Evolutionary conservation across 1,284 basidiomycete species (phyloP), one percentile per base, ranked within the genome.

Genomic region (Puccinia polysora): DNA sequence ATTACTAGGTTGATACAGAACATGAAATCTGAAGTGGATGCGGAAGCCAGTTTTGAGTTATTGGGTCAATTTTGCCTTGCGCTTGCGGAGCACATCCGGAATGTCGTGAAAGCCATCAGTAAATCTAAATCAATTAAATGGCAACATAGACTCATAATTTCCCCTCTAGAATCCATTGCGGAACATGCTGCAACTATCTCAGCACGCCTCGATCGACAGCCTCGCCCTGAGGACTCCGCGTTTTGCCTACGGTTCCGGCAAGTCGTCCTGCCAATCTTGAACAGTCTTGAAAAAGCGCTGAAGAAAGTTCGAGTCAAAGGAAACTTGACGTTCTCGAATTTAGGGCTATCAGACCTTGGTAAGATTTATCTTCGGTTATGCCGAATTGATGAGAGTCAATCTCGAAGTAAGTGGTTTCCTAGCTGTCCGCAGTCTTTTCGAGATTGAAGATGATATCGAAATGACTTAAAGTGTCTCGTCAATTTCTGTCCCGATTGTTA

Each of bases 111-210:
- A 38, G 15, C 38, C 12, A 60, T 40, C 18, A 43, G 28, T 14
- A 60, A 60, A 23, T 23, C 20, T 10, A 60, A 34, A 43, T 60
- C 58, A 23, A 60, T 60, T 25, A 10, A 7, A 4, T 10, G 25
- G 38, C 34, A 60, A 60, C 18, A 60, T 38, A 60, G 38, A 28
- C 38, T 60, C 18, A 43, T 60, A n/a, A 38, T 60, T 38, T 60
- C 58, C 7, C 34, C 58, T 7, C 43, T 60, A 43, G 36, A 60
- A 60, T 15, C 20, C 23, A 38, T 60, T 2, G 23, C 23, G 2
- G 36, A 60, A 12, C 38, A 34, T 36, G 53, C 32, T n/a, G 38
- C 32, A 34, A 56, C 10, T 2, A 23, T 34, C 10, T 34, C 20
- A 36, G 1, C 38, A 4, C 4, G 38, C 38, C 20, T 34, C 12